Conservation (phyloP, 306 rosid genomes). For the Cotoneaster glaucophyllus region DNA sequence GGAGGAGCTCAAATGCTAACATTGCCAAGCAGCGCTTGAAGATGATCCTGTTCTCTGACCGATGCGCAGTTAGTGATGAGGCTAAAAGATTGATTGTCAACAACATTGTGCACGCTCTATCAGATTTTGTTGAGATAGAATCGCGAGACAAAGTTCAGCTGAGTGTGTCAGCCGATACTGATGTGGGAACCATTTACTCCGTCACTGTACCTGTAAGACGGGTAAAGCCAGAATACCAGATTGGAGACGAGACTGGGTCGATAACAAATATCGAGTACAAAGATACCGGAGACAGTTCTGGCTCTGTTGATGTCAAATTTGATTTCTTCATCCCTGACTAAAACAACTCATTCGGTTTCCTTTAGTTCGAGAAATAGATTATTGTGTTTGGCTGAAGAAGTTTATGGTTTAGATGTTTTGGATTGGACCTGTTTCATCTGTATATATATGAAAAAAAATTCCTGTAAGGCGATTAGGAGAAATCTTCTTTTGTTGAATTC, state of each 20-base stretch:
- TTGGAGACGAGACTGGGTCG: slow-evolving; percentile 55
- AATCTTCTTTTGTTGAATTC: slow-evolving; percentile 3
- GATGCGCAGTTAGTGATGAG: slow-evolving; percentile 90
- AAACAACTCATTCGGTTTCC: slow-evolving; percentile 14
- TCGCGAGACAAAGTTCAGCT: slow-evolving; percentile 90
- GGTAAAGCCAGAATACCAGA: slow-evolving; percentile 88
- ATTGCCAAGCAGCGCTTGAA: slow-evolving; percentile 94
- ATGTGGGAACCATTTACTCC: slow-evolving; percentile 87
- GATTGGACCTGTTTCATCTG: slow-evolving; percentile 15
- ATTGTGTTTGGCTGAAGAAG: slow-evolving; percentile 1
- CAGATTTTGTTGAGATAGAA: slow-evolving; percentile 96
- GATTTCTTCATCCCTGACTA: slow-evolving; percentile 48
- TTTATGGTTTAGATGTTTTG: slow-evolving; percentile 4
- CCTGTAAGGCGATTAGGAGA: background rate
- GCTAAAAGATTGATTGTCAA: slow-evolving; percentile 78
- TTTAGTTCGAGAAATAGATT: background rate
- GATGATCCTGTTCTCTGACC: slow-evolving; percentile 91
- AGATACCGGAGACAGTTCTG: slow-evolving; percentile 66
- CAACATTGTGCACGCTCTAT: slow-evolving; percentile 69
- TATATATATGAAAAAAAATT: slow-evolving; percentile 23
- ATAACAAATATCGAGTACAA: slow-evolving; percentile 87
- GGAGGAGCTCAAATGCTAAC: slow-evolving; percentile 69
- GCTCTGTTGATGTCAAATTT: slow-evolving; percentile 55
- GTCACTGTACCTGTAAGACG: slow-evolving; percentile 92
- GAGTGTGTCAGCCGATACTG: slow-evolving; percentile 82